Conservation (phyloP, 805 yeast genomes). For the Hanseniaspora lindneri region DNA sequence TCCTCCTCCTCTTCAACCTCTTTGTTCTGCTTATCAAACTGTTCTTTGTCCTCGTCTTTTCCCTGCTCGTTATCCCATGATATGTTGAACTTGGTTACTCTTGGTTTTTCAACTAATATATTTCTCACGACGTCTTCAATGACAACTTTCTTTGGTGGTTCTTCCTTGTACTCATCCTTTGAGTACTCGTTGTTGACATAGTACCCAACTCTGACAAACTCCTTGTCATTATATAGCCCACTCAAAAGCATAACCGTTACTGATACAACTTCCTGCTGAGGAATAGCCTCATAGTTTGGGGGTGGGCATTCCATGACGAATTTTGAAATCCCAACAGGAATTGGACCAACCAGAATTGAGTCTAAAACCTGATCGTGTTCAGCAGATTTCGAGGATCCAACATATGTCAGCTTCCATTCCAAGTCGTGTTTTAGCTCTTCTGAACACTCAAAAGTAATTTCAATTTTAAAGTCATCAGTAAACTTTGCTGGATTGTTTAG, state of each 20-base stretch:
- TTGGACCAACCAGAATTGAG: slow-evolving; percentile 94
- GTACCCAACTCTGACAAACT: slow-evolving; percentile 94
- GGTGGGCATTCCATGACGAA: slow-evolving; percentile 91
- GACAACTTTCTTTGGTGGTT: slow-evolving; percentile 87
- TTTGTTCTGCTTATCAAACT: slow-evolving; percentile 54
- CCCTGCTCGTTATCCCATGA: slow-evolving; percentile 86
- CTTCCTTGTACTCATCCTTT: slow-evolving; percentile 80
- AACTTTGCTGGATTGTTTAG: slow-evolving; percentile 91
- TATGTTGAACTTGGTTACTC: slow-evolving; percentile 92
- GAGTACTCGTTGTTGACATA: slow-evolving; percentile 96
- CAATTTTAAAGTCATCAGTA: slow-evolving; percentile 87
- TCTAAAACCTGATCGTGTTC: slow-evolving; percentile 97
- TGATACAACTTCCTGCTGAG: slow-evolving; percentile 87
- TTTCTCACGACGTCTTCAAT: slow-evolving; percentile 90
- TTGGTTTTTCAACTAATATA: slow-evolving; percentile 90
- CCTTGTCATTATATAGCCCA: slow-evolving; percentile 86
- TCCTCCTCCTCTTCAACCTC: slow-evolving; percentile 49
- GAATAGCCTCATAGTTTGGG: slow-evolving; percentile 89
- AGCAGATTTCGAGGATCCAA: slow-evolving; percentile 84
- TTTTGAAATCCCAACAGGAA: slow-evolving; percentile 92
- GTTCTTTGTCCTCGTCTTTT: slow-evolving; percentile 55
- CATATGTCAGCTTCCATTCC: slow-evolving; percentile 96
- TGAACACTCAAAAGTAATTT: slow-evolving; percentile 91
- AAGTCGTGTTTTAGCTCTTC: slow-evolving; percentile 76
- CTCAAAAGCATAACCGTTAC: slow-evolving; percentile 89